phyloP scores from a whole-genome alignment of 768 basidiomycete genomes.

The Lactarius hatsudake region DNA sequence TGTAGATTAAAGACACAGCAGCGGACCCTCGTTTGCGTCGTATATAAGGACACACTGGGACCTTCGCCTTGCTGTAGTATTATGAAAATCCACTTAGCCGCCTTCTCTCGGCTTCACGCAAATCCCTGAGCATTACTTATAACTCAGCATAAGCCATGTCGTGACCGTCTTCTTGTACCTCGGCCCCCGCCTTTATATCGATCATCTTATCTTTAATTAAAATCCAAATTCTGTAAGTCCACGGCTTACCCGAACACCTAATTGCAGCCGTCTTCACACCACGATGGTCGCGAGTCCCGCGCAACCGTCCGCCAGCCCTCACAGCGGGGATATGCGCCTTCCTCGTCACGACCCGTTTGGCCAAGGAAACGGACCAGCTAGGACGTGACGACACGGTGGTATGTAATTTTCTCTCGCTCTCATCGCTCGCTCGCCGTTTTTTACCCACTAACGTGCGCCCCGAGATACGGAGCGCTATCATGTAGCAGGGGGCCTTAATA shows the following conservation, averaged over 20 bases:
- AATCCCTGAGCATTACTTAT: background rate
- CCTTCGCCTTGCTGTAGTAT: background rate
- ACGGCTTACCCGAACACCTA: background rate
- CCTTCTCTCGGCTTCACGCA: background rate
- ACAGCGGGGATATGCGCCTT: background rate
- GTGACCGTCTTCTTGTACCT: background rate
- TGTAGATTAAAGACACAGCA: background rate
- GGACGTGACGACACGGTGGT: background rate
- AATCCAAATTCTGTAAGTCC: background rate
- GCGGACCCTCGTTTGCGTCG: background rate
- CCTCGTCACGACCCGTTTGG: background rate
- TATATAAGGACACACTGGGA: background rate
- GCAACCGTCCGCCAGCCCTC: background rate
- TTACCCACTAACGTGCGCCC: background rate
- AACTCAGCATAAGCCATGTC: background rate
- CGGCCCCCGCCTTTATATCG: background rate
- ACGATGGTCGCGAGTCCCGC: conserved; percentile 3
- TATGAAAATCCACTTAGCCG: background rate
- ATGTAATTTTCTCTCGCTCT: background rate
- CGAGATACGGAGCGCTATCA: background rate
- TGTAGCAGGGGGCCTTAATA: too few relatives aligned
- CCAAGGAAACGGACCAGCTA: background rate
- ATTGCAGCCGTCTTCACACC: background rate
- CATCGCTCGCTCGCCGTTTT: background rate
- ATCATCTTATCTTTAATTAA: background rate